Base-by-base conservation (phyloP, 106 monocot genomes). In the Hemerocallis citrina region DNA sequence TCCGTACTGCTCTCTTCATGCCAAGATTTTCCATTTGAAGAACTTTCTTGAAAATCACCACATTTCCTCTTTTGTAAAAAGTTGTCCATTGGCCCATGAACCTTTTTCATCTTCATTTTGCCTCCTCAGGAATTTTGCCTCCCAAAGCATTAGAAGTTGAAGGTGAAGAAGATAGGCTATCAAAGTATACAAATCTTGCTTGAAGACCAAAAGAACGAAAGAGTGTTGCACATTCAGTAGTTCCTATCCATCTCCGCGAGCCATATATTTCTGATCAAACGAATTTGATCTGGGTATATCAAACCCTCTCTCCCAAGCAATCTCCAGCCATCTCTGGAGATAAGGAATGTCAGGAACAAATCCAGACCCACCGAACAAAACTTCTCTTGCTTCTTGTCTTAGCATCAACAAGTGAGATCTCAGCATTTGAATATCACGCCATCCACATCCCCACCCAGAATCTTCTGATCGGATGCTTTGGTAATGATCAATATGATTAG, bases 371-470 rank as follows among this genome's bases (percentile, higher is more conserved):
- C 92, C 98, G 68, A 85, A 99, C 15, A 99, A 15, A 52, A 74
- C 80, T 44, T 80, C 60, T 52, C 64, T 85, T 66, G 72, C 77
- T 65, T 99, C 88, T 63, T 77, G 46, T 59, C 85, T 88, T 72
- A 82, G 72, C 38, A 40, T 58, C 58, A 92, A 77, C 38, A 99
- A 62, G 63, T 99, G 84, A 72, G 98, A 99, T 42, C 84, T 76
- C 42, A 99, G 51, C 88, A 99, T 99, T 74, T 99, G 98, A 75
- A 92, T 88, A 62, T 99, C 92, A 27, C 98, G 81, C 87, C 84
- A 99, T 42, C 98, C 98, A 76, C 98, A 99, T 15, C 92, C 98
- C 92, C 92, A 99, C 0, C 92, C 91, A 60, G 34, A 49, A 76
- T 92, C 94, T 74, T 83, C 85, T 48, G 79, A 75, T 55, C 58